Conservation (phyloP, 1,284 basidiomycete genomes). For the Ustilago curta region DNA sequence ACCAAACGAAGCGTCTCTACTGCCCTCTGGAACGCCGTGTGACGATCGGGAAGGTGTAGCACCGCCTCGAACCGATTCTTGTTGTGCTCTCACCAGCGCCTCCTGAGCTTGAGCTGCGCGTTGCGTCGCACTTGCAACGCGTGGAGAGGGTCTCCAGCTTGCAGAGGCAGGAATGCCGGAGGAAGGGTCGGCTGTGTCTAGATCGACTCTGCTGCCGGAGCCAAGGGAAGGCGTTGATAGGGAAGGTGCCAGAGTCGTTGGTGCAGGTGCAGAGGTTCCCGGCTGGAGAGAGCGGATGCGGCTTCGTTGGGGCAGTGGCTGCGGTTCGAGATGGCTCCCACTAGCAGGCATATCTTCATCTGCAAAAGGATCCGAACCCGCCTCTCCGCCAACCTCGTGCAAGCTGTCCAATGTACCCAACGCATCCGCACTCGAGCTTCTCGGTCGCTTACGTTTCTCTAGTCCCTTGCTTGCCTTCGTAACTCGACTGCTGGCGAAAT, state of each 20-base stretch:
- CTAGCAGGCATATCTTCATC: constrained; percentile 3
- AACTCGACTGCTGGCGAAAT: constrained; percentile 41
- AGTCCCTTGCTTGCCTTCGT: constrained; percentile 31
- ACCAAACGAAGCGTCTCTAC: constrained; percentile 22
- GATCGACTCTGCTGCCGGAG: constrained; percentile 4
- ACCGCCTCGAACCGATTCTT: not conserved
- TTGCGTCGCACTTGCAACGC: constrained; percentile 36
- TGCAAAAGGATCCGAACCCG: constrained; percentile 21
- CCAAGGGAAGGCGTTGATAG: constrained; percentile 31
- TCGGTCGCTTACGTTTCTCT: constrained; percentile 27
- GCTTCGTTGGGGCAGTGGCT: constrained; percentile 20
- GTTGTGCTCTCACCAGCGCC: constrained; percentile 9
- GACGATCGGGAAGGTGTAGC: constrained; percentile 27
- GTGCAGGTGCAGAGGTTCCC: constrained; percentile 20
- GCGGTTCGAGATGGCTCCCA: constrained; percentile 9
- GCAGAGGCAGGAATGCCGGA: constrained; percentile 31
- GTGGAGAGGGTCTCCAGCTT: constrained; percentile 45
- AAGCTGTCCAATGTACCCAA: constrained; percentile 36
- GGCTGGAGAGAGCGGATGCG: constrained; percentile 41
- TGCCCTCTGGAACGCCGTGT: constrained; percentile 9
- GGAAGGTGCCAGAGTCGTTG: constrained; percentile 28
- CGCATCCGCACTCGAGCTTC: constrained; percentile 27
- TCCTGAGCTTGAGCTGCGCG: constrained; percentile 38
- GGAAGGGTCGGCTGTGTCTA: not conserved
- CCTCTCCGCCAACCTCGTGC: constrained; percentile 23